Evolutionary conservation across 176 grass and related monocot species (phyloP).

Genomic region (Rhynchospora tenuis): DNA sequence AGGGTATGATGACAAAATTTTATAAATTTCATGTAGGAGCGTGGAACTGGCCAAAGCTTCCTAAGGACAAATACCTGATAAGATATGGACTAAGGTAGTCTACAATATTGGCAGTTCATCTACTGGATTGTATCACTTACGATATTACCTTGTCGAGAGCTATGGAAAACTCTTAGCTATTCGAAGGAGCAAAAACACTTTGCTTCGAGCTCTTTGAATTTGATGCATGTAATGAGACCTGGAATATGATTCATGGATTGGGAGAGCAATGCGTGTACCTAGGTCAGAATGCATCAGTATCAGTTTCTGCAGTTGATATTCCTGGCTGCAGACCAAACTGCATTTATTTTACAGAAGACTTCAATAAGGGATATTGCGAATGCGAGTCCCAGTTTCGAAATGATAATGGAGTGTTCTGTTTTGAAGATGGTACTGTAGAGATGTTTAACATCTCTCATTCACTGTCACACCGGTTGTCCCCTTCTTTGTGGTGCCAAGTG

Average conservation of each 20-base stretch:
- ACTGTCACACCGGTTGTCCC: background rate
- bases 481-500: background rate
- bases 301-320: background rate
- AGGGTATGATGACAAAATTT: background rate
- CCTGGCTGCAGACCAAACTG: background rate
- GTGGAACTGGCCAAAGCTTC: conserved; percentile 70
- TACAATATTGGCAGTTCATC: background rate
- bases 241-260: background rate
- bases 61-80: conserved; percentile 51
- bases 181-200: background rate
- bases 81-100: conserved; percentile 93
- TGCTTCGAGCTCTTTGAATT: background rate
- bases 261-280: background rate
- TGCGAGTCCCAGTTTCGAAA: background rate
- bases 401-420: background rate
- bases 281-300: background rate
- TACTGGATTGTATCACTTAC: no score
- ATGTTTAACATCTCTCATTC: conserved; percentile 10
- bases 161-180: background rate
- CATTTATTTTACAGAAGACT: conserved; percentile 1
- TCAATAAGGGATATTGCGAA: background rate
- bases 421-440: background rate
- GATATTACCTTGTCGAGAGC: background rate
- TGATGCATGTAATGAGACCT: background rate
- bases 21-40: conserved; percentile 32